Evolutionary conservation across 2,329 filamentous ascomycete species (phyloP).

Genomic region (Aureobasidium sp.): DNA sequence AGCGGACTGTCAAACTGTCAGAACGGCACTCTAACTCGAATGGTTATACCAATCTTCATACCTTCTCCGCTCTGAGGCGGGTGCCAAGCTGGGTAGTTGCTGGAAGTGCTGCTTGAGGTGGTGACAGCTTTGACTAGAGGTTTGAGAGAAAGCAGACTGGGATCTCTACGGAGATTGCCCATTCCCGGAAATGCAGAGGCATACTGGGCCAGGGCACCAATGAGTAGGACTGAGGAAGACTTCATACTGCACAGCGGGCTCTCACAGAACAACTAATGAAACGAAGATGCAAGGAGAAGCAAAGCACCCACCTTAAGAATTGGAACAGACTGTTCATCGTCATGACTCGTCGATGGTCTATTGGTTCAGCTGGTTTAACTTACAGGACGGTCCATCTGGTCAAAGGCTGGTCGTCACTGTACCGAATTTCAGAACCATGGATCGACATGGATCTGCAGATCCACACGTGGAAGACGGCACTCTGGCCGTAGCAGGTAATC

Average conservation of each 20-base stretch:
- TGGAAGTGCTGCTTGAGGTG: neutral
- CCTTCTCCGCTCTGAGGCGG: constrained; percentile 5
- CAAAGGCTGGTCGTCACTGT: neutral
- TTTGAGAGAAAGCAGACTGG: neutral
- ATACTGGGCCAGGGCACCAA: neutral
- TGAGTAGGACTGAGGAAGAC: neutral
- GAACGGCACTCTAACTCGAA: neutral
- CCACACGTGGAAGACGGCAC: neutral
- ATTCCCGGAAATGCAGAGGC: constrained; percentile 9
- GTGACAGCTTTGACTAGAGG: neutral
- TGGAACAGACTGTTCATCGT: neutral
- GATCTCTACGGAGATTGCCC: neutral
- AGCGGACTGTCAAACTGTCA: constrained; percentile 22
- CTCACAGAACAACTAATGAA: neutral
- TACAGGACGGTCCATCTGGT: neutral
- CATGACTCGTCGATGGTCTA: neutral
- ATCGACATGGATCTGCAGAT: constrained; percentile 6
- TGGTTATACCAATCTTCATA: neutral
- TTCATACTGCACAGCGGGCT: neutral
- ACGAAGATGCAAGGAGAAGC: neutral
- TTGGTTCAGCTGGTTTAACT: neutral
- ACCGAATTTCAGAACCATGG: neutral
- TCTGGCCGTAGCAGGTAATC: neutral
- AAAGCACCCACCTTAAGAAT: neutral
- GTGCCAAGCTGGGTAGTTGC: constrained; percentile 8